Evolutionary conservation across 2,329 filamentous ascomycete species (phyloP).

Genomic region (Sporothrix pallida): DNA sequence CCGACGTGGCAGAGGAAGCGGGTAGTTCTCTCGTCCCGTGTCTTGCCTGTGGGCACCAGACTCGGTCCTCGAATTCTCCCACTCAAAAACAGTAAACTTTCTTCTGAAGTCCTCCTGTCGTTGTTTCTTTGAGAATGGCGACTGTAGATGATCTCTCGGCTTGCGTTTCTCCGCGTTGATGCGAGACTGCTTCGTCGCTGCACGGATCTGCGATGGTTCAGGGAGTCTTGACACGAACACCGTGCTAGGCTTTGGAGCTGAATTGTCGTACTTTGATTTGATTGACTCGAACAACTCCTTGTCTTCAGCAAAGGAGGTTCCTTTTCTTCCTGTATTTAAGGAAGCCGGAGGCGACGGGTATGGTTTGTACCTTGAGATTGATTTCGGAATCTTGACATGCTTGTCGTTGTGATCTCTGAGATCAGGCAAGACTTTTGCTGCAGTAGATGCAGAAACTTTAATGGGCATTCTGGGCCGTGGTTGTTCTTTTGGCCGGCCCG

Average conservation of each 20-base stretch:
- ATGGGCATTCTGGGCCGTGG: neutral
- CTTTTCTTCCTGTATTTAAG: neutral
- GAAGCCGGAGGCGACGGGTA: neutral
- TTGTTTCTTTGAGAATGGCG: slow-evolving; percentile 3
- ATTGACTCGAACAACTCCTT: slow-evolving; percentile 19
- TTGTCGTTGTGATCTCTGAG: neutral
- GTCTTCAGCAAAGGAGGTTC: slow-evolving; percentile 15
- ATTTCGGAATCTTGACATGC: neutral
- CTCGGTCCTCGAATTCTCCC: neutral
- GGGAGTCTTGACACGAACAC: neutral
- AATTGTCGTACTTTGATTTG: slow-evolving; percentile 14
- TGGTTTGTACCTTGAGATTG: too few species aligned
- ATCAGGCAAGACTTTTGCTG: neutral
- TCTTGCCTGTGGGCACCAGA: too few species aligned
- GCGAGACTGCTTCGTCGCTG: neutral
- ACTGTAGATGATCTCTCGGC: neutral
- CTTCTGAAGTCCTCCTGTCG: neutral
- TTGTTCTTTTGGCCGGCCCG: too few species aligned
- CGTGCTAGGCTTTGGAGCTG: neutral
- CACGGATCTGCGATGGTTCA: slow-evolving; percentile 20
- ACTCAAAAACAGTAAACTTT: neutral
- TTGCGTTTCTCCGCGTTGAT: slow-evolving; percentile 4
- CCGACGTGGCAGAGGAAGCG: neutral
- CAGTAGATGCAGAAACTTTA: neutral
- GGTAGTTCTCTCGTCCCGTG: neutral